A percentile compares a stretch with the other conserved stretches of the same genome.
Conservation (phyloP, 2,329 filamentous ascomycete genomes). For the Cadophora sp. region DNA sequence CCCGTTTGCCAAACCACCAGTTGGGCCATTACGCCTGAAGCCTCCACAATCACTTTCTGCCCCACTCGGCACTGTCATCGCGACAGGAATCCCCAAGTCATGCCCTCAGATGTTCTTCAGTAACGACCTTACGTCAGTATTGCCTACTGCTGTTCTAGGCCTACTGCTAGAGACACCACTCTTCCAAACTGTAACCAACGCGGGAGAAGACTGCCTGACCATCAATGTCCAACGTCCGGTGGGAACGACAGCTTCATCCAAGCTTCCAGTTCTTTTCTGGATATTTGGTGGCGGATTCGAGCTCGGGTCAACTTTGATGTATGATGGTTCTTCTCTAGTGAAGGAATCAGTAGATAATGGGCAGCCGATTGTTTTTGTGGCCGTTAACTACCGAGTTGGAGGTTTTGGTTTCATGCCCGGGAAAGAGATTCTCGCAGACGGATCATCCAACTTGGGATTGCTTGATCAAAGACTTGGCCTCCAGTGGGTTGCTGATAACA, state of each 20-base stretch:
- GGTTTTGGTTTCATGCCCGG: conserved; percentile 77
- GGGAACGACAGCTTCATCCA: conserved; percentile 59
- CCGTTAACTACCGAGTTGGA: conserved; percentile 77
- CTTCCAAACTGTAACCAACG: conserved; percentile 59
- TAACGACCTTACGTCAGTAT: conserved; percentile 49
- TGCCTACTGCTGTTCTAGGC: conserved; percentile 52
- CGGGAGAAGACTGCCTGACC: conserved; percentile 68
- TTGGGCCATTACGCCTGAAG: conserved; percentile 68
- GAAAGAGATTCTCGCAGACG: conserved; percentile 69
- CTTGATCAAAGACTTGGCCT: conserved; percentile 75
- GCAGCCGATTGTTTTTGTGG: conserved; percentile 75
- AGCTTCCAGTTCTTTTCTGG: conserved; percentile 72
- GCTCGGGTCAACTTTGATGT: conserved; percentile 56
- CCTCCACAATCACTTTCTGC: conserved; percentile 67
- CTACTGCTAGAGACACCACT: conserved; percentile 59
- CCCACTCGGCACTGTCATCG: conserved; percentile 65
- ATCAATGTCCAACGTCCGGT: conserved; percentile 64
- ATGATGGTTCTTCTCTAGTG: conserved; percentile 57
- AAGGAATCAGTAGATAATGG: conserved; percentile 52
- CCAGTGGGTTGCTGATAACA: conserved; percentile 79
- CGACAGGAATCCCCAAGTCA: conserved; percentile 62
- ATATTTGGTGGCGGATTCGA: conserved; percentile 73
- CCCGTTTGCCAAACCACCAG: conserved; percentile 74
- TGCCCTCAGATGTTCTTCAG: conserved; percentile 76
- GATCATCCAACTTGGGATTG: conserved; percentile 72